These are phyloP conservation scores for Pseudoscleropodium purum DNA, from an alignment of 225 moss, liverwort and hornwort genomes.

Conservation along the genomic window DNA sequence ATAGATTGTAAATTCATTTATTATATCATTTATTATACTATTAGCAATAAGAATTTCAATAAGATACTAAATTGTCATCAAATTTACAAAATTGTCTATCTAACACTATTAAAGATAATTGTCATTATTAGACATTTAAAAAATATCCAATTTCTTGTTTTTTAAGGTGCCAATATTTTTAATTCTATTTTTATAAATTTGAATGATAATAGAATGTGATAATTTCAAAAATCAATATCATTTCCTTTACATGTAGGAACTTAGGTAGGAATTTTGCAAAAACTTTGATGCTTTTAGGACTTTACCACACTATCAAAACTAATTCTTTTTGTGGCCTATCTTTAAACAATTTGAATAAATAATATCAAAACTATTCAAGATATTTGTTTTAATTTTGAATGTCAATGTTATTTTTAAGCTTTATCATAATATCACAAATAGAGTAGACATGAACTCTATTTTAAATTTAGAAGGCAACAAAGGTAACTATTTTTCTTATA, in stretches of 20 bases:
- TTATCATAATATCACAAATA: no score
- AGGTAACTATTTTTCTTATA: neutral
- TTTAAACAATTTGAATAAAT: no score
- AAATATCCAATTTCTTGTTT: neutral
- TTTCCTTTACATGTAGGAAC: neutral
- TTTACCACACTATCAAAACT: no score
- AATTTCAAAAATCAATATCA: neutral
- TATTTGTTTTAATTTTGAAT: neutral
- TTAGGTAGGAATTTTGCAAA: neutral
- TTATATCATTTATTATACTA: neutral
- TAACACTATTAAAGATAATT: fast-evolving
- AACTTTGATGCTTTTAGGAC: neutral
- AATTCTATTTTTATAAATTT: neutral
- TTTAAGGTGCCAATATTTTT: fast-evolving
- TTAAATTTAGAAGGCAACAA: no score
- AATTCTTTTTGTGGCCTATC: fast-evolving
- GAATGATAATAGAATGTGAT: neutral
- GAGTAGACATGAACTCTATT: fast-evolving
- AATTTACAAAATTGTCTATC: neutral
- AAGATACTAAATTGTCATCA: neutral
- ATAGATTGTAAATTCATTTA: neutral
- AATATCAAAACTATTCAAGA: neutral
- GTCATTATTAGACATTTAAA: fast-evolving
- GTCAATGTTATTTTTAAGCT: neutral
- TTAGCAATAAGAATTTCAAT: neutral